Evolutionary conservation across 2,329 filamentous ascomycete species (phyloP).

Genomic region (Fusarium algeriense): DNA sequence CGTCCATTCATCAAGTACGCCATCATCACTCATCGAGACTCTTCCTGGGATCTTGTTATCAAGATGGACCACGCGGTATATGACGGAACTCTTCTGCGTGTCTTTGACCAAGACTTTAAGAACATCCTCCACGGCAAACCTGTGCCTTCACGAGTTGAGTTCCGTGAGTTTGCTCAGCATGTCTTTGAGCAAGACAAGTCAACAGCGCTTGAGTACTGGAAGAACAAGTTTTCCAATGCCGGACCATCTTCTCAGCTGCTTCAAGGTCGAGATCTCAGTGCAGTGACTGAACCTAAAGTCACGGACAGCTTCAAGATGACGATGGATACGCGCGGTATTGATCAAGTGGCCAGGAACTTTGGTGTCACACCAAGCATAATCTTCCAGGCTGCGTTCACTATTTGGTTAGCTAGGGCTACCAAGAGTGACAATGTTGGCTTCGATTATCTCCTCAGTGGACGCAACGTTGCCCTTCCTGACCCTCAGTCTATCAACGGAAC

Average conservation of each 20-base stretch:
- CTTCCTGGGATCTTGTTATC: slow-evolving; percentile 1
- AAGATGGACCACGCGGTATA: neutral
- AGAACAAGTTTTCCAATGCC: neutral
- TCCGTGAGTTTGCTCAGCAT: neutral
- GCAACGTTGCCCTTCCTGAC: slow-evolving; percentile 1
- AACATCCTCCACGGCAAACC: neutral
- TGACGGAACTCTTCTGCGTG: neutral
- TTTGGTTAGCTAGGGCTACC: neutral
- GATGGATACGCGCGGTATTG: neutral
- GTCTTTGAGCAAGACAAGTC: slow-evolving; percentile 1
- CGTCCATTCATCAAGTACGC: neutral
- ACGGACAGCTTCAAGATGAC: neutral
- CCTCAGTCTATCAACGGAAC: slow-evolving; percentile 7
- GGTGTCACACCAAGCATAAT: neutral
- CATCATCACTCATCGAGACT: neutral
- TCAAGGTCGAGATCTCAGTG: neutral
- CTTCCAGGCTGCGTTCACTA: neutral
- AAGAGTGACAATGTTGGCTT: neutral
- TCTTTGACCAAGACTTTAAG: slow-evolving; percentile 1
- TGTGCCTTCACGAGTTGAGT: neutral
- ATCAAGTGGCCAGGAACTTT: neutral
- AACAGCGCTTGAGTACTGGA: neutral
- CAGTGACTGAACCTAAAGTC: fast-evolving
- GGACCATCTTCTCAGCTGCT: neutral
- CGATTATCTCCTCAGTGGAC: slow-evolving; percentile 6